A percentile compares a stretch with the other conserved stretches of the same genome.
phyloP scores from a whole-genome alignment of 192 early-diverging fungal species.

The Glomus cerebriforme region DNA sequence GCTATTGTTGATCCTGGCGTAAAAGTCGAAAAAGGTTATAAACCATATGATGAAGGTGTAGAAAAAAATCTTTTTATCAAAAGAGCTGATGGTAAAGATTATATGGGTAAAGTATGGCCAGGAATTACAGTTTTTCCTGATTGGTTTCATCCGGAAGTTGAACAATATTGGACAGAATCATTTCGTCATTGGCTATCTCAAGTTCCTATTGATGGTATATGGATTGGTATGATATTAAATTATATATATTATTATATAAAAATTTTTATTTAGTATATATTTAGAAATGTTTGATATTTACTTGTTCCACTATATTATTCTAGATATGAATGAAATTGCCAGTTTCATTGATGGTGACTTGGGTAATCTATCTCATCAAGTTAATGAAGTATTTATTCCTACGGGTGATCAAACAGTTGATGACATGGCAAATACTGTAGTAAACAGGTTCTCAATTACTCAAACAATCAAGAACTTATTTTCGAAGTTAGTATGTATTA shows the following conservation, averaged over 20 bases:
- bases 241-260: background rate
- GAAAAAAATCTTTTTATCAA: constrained; percentile 59
- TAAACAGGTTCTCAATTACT: no score
- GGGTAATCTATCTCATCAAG: constrained; percentile 2
- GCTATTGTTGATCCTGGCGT: constrained; percentile 70
- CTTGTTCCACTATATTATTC: no score
- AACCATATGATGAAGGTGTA: constrained; percentile 52
- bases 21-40: constrained; percentile 49
- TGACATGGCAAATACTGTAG: background rate
- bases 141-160: constrained; percentile 56
- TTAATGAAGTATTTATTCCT: background rate
- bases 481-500: no score
- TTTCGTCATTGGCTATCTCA: constrained; percentile 33
- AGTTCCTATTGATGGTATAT: constrained; percentile 57
- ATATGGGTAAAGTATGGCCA: constrained; percentile 61
- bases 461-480: no score
- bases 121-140: constrained; percentile 63
- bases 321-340: constrained; percentile 65
- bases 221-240: constrained; percentile 45
- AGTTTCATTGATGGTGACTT: constrained; percentile 31
- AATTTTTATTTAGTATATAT: no score
- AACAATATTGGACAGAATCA: constrained; percentile 54
- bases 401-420: constrained; percentile 29
- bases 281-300: no score
- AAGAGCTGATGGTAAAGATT: constrained; percentile 51